Evolutionary conservation across 2,329 filamentous ascomycete genomes (phyloP), one percentile per base, ranked within the genome.

Genomic region (Nemania sp.): DNA sequence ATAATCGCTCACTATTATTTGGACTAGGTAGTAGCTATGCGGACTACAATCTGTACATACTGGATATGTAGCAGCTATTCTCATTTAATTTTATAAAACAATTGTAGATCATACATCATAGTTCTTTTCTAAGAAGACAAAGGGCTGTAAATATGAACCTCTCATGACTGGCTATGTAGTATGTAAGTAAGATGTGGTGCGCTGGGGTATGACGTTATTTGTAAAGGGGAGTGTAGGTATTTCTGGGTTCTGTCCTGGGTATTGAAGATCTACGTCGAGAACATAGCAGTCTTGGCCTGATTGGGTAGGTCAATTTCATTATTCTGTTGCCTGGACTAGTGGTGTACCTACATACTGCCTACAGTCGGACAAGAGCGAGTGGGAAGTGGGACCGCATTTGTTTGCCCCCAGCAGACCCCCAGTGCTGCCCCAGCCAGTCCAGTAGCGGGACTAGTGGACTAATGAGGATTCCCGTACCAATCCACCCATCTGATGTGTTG

Each of bases 231-330:
- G 11, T 35, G 7, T 11, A 35, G 32, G 32, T 35, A 35, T 7
- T 1, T 35, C 29, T 32, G 29, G 5, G 10, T 32, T 4, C 29
- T 8, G 7, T 2, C 32, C 32, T 35, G 32, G 11, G 32, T 45
- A 20, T 45, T 45, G 41, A n/a, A n/a, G 41, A 45, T 45, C 41
- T n/a, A 45, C 41, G 11, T 15, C 3, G 41, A 24, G 45, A 53
- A 24, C n/a, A 7, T 10, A 24, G 20, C 47, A 26, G 51, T 20
- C 60, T 56, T 56, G 43, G 32, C 62, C 24, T 43, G 54, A 58
- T 64, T 45, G 47, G 35, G 53, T 52, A 57, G 43, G 61, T 51
- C 61, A 63, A 56, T 63, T 13, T 57, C 20, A 22, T 56, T 63
- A 63, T 56, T 57, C 29, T 15, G 52, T 18, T 63, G 61, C 61